phyloP scores from a whole-genome alignment of 106 monocot genomes.

The Dioscorea zingiberensis region DNA sequence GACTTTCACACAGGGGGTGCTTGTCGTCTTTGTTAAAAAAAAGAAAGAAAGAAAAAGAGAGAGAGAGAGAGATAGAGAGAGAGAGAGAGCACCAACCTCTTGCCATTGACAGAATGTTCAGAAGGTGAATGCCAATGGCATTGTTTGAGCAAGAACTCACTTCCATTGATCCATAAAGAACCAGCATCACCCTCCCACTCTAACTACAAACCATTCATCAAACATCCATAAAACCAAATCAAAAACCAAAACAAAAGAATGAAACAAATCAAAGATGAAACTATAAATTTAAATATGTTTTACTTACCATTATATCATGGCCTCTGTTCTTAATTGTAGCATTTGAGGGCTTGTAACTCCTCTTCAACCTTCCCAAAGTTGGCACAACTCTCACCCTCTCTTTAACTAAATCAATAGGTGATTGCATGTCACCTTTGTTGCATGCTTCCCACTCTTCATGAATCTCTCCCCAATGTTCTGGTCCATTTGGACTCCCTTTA shows the following conservation, averaged over 20 bases:
- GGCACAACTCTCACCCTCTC: not conserved
- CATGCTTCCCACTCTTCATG: conserved; percentile 6
- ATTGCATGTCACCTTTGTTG: conserved; percentile 2
- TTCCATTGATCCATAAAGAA: not conserved
- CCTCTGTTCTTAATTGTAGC: conserved; percentile 8
- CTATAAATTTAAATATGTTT: not conserved
- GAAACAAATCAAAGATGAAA: too few relatives aligned
- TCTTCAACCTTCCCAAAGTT: not conserved
- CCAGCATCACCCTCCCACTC: not conserved
- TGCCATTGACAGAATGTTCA: not conserved
- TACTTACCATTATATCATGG: conserved; percentile 16
- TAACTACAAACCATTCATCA: not conserved
- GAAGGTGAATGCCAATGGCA: not conserved
- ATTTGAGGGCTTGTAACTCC: not conserved
- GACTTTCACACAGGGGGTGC: too few relatives aligned
- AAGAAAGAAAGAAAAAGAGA: not conserved
- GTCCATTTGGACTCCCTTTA: not conserved
- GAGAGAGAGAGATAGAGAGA: too few relatives aligned
- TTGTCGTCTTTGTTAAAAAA: not conserved
- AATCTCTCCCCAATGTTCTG: conserved; percentile 1
- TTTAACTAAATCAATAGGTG: conserved; percentile 8
- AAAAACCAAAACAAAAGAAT: too few relatives aligned
- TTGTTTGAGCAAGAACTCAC: not conserved
- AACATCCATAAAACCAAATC: not conserved
- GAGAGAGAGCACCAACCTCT: not conserved